phyloP scores from a whole-genome alignment of 306 rosid genomes.

The Albizia julibrissin region DNA sequence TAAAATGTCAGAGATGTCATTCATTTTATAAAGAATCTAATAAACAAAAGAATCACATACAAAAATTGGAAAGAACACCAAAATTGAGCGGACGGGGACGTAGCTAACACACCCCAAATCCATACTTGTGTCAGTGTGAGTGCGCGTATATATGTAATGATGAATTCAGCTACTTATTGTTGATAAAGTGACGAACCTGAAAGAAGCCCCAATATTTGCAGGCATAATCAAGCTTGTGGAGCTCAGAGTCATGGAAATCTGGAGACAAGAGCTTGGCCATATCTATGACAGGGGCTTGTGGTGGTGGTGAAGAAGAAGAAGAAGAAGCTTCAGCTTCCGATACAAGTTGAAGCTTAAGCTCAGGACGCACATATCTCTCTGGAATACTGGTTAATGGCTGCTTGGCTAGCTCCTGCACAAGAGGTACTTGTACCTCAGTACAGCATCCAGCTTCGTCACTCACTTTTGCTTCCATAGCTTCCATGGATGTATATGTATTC shows the following conservation, averaged over 20 bases:
- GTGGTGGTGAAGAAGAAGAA: background rate
- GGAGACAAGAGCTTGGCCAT: background rate
- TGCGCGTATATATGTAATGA: background rate
- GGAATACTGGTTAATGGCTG: background rate
- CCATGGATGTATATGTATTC: background rate
- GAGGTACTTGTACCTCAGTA: background rate
- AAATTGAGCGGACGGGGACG: too few relatives aligned
- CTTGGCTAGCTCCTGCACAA: constrained; percentile 1
- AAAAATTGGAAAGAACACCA: too few relatives aligned
- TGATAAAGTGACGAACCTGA: background rate
- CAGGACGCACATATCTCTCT: constrained; percentile 4
- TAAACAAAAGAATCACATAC: too few relatives aligned
- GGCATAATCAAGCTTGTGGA: background rate
- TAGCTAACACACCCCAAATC: too few relatives aligned
- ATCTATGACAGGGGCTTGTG: background rate
- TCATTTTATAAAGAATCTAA: too few relatives aligned
- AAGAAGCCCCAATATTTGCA: constrained; percentile 15
- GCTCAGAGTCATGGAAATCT: background rate
- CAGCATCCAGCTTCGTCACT: background rate
- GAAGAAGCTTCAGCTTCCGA: background rate
- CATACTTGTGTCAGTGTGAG: too few relatives aligned
- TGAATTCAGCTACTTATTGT: background rate
- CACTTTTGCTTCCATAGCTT: background rate
- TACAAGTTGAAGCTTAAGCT: background rate
- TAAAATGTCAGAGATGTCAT: too few relatives aligned